These are phyloP conservation scores for Medicago arabica DNA, from an alignment of 306 rosid species.

Conservation along the genomic window DNA sequence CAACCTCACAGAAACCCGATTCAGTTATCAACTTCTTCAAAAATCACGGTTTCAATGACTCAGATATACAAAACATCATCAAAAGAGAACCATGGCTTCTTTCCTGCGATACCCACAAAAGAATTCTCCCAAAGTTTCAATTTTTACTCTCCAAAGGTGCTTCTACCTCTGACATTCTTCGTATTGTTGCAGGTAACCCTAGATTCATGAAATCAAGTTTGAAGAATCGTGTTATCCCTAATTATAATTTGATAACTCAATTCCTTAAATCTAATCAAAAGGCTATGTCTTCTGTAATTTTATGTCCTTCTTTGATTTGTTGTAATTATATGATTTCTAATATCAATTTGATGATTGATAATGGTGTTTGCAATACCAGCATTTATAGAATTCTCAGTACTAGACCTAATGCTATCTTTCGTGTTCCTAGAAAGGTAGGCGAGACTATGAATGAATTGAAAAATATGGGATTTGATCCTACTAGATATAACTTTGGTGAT, in stretches of 20 bases:
- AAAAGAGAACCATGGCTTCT: background rate
- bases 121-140: slow-evolving; percentile 39
- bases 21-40: slow-evolving; percentile 17
- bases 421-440: background rate
- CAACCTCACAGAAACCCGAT: slow-evolving; percentile 12
- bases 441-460: slow-evolving; percentile 30
- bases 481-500: slow-evolving; percentile 5
- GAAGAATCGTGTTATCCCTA: slow-evolving; percentile 17
- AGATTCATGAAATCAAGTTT: slow-evolving; percentile 8
- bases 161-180: slow-evolving; percentile 31
- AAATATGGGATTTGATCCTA: slow-evolving; percentile 55
- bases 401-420: background rate
- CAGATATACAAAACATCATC: background rate
- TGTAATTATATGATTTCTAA: background rate
- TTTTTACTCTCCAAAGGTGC: slow-evolving; percentile 45
- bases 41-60: slow-evolving; percentile 1
- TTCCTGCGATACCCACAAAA: background rate
- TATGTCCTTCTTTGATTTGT: background rate
- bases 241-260: background rate
- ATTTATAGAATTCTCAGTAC: background rate
- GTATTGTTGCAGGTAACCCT: background rate
- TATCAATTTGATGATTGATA: slow-evolving; percentile 14
- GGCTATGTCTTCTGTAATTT: background rate
- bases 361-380: background rate
- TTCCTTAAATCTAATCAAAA: background rate